Conservation (phyloP, 164 flowering plant species). For the Dillenia suffruticosa region DNA sequence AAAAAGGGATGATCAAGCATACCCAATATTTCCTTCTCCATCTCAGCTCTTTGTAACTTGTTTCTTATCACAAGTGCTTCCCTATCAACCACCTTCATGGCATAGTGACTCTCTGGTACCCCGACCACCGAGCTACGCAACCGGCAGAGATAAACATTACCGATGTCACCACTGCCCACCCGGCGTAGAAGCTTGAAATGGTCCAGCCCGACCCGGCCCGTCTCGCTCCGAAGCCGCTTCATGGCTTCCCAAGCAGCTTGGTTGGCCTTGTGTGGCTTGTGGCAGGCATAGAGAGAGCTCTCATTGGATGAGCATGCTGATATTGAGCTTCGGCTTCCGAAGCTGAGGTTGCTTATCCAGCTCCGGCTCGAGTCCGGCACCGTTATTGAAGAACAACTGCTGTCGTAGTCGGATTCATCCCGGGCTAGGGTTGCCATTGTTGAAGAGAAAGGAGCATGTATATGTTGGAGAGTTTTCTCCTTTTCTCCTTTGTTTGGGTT, state of each 20-base stretch:
- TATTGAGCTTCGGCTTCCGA: slow-evolving; percentile 55
- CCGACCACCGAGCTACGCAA: slow-evolving; percentile 42
- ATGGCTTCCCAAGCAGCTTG: slow-evolving; percentile 81
- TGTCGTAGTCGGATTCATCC: slow-evolving; percentile 58
- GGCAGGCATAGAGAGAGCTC: slow-evolving; percentile 7
- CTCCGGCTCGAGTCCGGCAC: slow-evolving; percentile 57
- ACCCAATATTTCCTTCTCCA: slow-evolving; percentile 73
- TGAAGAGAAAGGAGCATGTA: slow-evolving; percentile 18
- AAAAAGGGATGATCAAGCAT: slow-evolving; percentile 87
- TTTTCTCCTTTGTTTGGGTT: slow-evolving; percentile 5
- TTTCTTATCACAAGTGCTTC: slow-evolving; percentile 69
- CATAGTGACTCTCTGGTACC: slow-evolving; percentile 46
- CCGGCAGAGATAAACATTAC: slow-evolving; percentile 76
- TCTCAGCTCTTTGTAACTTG: slow-evolving; percentile 72
- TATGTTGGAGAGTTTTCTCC: slow-evolving; percentile 1
- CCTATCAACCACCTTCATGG: slow-evolving; percentile 89
- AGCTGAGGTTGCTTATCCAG: slow-evolving; percentile 63
- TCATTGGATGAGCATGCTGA: slow-evolving; percentile 33
- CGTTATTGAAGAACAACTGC: slow-evolving; percentile 59
- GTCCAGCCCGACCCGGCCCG: slow-evolving; percentile 56
- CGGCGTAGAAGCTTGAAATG: slow-evolving; percentile 64
- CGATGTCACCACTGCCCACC: slow-evolving; percentile 75
- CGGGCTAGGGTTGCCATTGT: slow-evolving; percentile 20
- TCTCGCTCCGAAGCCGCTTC: slow-evolving; percentile 32
- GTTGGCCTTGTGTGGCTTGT: slow-evolving; percentile 82